These are phyloP conservation scores for Cornus suecica DNA, from an alignment of 148 eudicot genomes.

Conservation along the genomic window DNA sequence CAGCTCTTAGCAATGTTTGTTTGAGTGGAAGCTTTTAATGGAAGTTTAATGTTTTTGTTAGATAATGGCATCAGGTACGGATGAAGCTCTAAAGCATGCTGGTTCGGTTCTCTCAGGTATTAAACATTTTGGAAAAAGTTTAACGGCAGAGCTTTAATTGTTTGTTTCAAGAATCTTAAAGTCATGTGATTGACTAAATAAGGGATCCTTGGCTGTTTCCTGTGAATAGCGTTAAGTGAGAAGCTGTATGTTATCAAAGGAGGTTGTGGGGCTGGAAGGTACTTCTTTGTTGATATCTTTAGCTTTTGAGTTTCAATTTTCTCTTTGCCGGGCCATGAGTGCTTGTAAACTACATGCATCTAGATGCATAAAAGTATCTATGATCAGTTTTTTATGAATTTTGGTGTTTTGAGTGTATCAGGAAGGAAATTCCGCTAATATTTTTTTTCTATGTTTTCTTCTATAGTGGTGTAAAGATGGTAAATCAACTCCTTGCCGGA, in stretches of 20 bases:
- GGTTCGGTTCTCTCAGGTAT: slow-evolving; percentile 85
- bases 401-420: background rate
- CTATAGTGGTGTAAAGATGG: slow-evolving; percentile 94
- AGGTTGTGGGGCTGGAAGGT: slow-evolving; percentile 99
- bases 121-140: slow-evolving; percentile 6
- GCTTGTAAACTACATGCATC: background rate
- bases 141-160: background rate
- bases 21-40: slow-evolving; percentile 9
- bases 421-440: background rate
- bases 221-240: slow-evolving; percentile 81
- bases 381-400: background rate
- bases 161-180: background rate
- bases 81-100: slow-evolving; percentile 75
- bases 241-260: slow-evolving; percentile 90
- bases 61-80: slow-evolving; percentile 94
- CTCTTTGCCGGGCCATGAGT: slow-evolving; percentile 2
- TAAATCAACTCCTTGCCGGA: slow-evolving; percentile 98
- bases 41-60: slow-evolving; percentile 23
- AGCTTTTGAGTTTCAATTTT: background rate
- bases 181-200: background rate
- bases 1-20: slow-evolving; percentile 3
- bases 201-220: slow-evolving; percentile 14
- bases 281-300: slow-evolving; percentile 15
- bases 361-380: background rate
- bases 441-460: slow-evolving; percentile 11